Evolutionary conservation across 2,329 filamentous ascomycete species (phyloP), one percentile per base, ranked within the genome.

Genomic region (Meredithiella fracta): DNA sequence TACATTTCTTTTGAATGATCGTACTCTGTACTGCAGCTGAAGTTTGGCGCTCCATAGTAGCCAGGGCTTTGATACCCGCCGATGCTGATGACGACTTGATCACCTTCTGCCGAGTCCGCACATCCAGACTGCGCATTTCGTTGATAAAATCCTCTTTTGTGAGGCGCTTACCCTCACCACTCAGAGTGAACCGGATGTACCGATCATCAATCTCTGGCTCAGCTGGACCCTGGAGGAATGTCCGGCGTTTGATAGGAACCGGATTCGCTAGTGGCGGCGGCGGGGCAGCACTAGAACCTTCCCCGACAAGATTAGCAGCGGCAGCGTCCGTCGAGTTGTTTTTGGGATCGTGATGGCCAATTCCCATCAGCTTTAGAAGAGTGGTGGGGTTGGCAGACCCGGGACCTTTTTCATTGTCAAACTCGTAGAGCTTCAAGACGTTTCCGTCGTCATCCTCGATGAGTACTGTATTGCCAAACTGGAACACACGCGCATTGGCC

Each of bases 381-480:
- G 72, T 68, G 11, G 72, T 70, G n/a, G 55, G 50, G 34, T 49
- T 50, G 5, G 47, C 56, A 15, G 51, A 22, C 9, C 56, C 47
- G 42, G 56, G 11, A 0, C 62, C 59, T 60, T 74, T 78, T 25
- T 77, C 68, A 0, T 74, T 70, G 1, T 84, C 82, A 26, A 91
- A 76, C 60, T 90, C 82, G 64, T 89, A 90, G 57, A 86, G 82
- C 70, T 90, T 90, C 65, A 94, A 78, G 31, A 94, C 87, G 65
- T 94, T 87, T 47, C 86, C 86, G 62, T 90, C 83, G 66, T 86
- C 84, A 60, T 94, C 86, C 69, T 94, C 86, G 15, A 94, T 85
- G 65, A 94, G 91, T 61, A 94, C 87, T 71, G 77, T 90, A 65
- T 87, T 90, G 60, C 87, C 87, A 64, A 88, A 91, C 61, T 90